Evolutionary conservation across 345 rosid genomes (phyloP).

Genomic region (Citrus trifoliata): DNA sequence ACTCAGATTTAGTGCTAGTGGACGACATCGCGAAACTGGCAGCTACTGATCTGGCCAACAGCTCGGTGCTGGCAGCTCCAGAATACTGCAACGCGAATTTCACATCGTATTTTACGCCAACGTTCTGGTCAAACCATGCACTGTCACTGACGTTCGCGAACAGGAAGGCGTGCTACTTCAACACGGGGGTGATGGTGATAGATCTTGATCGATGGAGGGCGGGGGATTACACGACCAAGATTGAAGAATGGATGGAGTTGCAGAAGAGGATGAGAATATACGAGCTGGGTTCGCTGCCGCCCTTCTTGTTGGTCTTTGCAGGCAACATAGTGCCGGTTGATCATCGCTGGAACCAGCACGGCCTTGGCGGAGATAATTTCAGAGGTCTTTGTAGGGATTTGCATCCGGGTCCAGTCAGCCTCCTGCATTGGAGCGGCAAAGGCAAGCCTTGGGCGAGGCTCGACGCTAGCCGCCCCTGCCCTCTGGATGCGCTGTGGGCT

Average conservation of each 20-base stretch:
- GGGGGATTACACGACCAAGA: constrained; percentile 63
- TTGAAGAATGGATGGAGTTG: constrained; percentile 92
- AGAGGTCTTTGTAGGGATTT: constrained; percentile 53
- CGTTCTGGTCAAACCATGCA: constrained; percentile 75
- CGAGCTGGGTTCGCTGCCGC: constrained; percentile 78
- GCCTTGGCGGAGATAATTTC: constrained; percentile 60
- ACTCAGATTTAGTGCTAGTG: constrained; percentile 86
- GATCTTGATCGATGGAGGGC: constrained; percentile 79
- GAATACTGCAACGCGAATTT: constrained; percentile 93
- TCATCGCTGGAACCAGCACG: constrained; percentile 86
- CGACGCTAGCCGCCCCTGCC: constrained; percentile 61
- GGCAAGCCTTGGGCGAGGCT: constrained; percentile 74
- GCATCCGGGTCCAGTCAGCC: constrained; percentile 65
- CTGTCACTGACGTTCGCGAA: constrained; percentile 61
- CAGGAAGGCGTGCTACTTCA: constrained; percentile 65
- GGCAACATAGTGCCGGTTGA: constrained; percentile 70
- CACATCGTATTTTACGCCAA: constrained; percentile 69
- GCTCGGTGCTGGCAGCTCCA: constrained; percentile 78
- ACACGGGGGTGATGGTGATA: constrained; percentile 91
- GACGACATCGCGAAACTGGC: constrained; percentile 82
- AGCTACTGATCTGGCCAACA: constrained; percentile 54
- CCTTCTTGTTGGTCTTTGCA: constrained; percentile 67
- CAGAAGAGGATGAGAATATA: constrained; percentile 68
- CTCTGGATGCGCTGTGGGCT: constrained; percentile 61
- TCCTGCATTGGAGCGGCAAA: constrained; percentile 70